phyloP scores from a whole-genome alignment of 768 basidiomycete genomes.

The Termitomyces sp. region DNA sequence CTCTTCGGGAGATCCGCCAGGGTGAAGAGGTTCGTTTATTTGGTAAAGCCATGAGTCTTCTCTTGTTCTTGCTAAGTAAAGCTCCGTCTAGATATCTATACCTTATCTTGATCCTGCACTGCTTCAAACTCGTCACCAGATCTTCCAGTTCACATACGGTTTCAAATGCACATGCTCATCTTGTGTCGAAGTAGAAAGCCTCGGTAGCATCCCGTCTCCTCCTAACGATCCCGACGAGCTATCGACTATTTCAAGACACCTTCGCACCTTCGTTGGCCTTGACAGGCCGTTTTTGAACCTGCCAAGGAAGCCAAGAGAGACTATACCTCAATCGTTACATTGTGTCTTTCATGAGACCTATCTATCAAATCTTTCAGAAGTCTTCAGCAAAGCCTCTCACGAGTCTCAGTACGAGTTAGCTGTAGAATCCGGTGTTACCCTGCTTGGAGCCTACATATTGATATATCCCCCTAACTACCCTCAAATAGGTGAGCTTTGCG shows the following conservation, averaged over 20 bases:
- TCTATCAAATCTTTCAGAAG: constrained; percentile 54
- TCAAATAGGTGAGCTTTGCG: constrained; percentile 59
- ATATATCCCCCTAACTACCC: constrained; percentile 79
- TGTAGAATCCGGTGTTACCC: constrained; percentile 46
- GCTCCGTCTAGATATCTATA: constrained; percentile 56
- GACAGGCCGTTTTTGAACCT: constrained; percentile 21
- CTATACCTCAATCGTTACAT: constrained; percentile 37
- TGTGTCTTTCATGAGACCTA: constrained; percentile 54
- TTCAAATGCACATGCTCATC: constrained; percentile 63
- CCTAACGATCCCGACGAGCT: constrained; percentile 31
- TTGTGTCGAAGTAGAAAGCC: constrained; percentile 41
- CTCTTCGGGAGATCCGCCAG: constrained; percentile 49
- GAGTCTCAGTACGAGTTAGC: constrained; percentile 55
- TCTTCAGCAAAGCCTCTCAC: constrained; percentile 69
- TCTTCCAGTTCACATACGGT: constrained; percentile 60
- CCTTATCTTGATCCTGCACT: constrained; percentile 81
- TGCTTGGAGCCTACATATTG: constrained; percentile 64
- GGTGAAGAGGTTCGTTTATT: constrained; percentile 60
- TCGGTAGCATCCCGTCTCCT: constrained; percentile 36
- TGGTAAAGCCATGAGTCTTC: constrained; percentile 1
- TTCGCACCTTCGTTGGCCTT: constrained; percentile 38
- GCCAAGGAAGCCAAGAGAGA: constrained; percentile 25
- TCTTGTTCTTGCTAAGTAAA: background rate
- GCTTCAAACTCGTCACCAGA: constrained; percentile 52
- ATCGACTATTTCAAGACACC: constrained; percentile 22